These are phyloP conservation scores for Septoria petroselini DNA, from an alignment of 2,329 filamentous ascomycete species.

Conservation along the genomic window DNA sequence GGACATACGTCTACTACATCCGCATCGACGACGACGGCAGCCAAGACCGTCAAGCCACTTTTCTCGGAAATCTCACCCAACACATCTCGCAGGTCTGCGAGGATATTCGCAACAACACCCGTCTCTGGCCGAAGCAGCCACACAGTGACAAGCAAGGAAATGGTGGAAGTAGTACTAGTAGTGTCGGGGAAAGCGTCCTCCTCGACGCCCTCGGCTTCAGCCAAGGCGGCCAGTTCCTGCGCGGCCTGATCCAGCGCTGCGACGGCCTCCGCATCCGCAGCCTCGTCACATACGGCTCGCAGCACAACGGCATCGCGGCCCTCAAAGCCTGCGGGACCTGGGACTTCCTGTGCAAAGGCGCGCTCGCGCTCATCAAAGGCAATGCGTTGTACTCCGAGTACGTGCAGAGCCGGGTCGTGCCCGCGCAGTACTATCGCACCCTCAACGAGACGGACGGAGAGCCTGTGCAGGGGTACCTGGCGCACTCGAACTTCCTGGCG, in stretches of 20 bases:
- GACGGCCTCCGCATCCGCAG: constrained; percentile 77
- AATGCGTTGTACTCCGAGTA: constrained; percentile 78
- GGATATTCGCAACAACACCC: constrained; percentile 70
- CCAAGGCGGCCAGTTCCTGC: constrained; percentile 94
- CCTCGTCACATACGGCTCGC: constrained; percentile 83
- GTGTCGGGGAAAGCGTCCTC: constrained; percentile 47
- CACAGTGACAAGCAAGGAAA: neutral
- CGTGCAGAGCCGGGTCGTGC: constrained; percentile 77
- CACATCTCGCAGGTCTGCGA: constrained; percentile 76
- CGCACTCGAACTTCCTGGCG: constrained; percentile 80
- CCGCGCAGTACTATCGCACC: constrained; percentile 91
- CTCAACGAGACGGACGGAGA: constrained; percentile 56
- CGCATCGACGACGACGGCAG: constrained; percentile 63
- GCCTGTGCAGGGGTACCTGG: constrained; percentile 64
- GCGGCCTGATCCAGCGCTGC: constrained; percentile 85
- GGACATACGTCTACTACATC: constrained; percentile 79
- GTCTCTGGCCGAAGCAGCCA: constrained; percentile 50
- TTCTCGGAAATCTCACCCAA: constrained; percentile 81
- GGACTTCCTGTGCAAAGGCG: constrained; percentile 79
- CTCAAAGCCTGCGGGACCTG: constrained; percentile 69
- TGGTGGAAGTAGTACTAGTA: too few relatives aligned
- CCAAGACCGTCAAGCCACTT: constrained; percentile 76
- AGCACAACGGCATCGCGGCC: constrained; percentile 86
- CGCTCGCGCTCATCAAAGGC: constrained; percentile 70
- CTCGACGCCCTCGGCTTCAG: constrained; percentile 93